Conservation (phyloP, 192 early-diverging fungal species). For the Pilaira anomala region DNA sequence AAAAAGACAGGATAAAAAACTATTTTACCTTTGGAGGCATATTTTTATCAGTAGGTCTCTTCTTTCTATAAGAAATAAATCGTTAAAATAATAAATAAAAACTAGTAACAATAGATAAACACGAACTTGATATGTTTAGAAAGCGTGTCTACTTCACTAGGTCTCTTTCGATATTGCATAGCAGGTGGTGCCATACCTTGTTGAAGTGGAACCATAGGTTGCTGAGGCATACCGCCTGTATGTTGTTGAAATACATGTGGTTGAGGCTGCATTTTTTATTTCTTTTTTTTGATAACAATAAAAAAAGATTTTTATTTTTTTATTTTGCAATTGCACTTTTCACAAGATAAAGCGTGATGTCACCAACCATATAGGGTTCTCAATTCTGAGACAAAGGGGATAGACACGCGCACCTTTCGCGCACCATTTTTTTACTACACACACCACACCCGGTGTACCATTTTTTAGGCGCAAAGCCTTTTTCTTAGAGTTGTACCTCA, state of each 20-base stretch:
- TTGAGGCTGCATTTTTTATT: conserved; percentile 1
- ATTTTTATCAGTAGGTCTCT: conserved; percentile 22
- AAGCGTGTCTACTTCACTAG: conserved; percentile 12
- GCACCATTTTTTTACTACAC: too few relatives aligned
- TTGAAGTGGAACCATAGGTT: conserved; percentile 3
- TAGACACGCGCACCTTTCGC: too few relatives aligned
- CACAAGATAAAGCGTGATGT: too few relatives aligned
- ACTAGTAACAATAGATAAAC: neutral
- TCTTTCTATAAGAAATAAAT: conserved; percentile 21
- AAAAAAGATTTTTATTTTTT: too few relatives aligned
- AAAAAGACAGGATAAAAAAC: neutral
- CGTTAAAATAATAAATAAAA: neutral
- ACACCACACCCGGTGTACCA: too few relatives aligned
- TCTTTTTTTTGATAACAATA: neutral
- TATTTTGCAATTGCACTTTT: too few relatives aligned
- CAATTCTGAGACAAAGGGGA: too few relatives aligned
- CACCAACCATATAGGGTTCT: too few relatives aligned
- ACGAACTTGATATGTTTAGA: conserved; percentile 22
- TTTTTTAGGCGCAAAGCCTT: too few relatives aligned
- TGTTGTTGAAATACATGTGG: conserved; percentile 13
- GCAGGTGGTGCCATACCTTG: neutral
- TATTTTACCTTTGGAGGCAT: conserved; percentile 27
- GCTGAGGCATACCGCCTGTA: conserved; percentile 3
- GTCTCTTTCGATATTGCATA: conserved; percentile 19
- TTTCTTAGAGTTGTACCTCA: too few relatives aligned